Percentiles rank a stretch among this genome's conserved stretches.
These are phyloP conservation scores for Irpex sp. DNA, from an alignment of 1,284 basidiomycete genomes.

Conservation along the genomic window DNA sequence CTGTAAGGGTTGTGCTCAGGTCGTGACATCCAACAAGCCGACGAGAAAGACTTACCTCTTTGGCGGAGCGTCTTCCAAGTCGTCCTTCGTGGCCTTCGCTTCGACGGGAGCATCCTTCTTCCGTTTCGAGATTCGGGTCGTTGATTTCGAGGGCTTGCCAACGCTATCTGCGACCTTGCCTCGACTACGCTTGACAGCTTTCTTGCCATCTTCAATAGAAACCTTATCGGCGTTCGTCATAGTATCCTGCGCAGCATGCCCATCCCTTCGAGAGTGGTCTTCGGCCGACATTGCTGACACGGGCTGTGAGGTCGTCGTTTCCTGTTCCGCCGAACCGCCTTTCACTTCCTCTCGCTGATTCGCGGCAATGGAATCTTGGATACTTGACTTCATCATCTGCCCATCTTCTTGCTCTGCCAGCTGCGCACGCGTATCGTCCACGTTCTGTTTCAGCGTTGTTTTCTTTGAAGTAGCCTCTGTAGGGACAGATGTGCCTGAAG, in stretches of 20 bases:
- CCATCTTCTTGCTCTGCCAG: neutral
- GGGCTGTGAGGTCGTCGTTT: neutral
- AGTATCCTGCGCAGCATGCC: neutral
- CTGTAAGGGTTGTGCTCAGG: neutral
- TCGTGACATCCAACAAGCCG: too few relatives aligned
- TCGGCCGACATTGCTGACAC: neutral
- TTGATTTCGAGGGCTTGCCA: neutral
- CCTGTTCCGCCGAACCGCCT: neutral
- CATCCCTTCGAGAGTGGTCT: neutral
- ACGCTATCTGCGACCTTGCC: neutral
- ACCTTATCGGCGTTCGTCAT: neutral
- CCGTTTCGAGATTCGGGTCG: constrained; percentile 1
- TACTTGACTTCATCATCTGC: neutral
- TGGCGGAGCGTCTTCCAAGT: neutral
- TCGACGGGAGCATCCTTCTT: neutral
- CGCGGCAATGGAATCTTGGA: neutral
- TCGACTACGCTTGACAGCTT: neutral
- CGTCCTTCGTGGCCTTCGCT: neutral
- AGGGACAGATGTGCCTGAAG: neutral
- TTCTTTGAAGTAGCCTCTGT: neutral
- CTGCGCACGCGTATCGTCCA: neutral
- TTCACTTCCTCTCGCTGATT: neutral
- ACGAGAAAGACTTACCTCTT: neutral
- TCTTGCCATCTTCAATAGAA: neutral
- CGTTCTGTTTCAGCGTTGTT: neutral